phyloP scores from a whole-genome alignment of 192 early-diverging fungal species.

The Entrophospora sp. region DNA sequence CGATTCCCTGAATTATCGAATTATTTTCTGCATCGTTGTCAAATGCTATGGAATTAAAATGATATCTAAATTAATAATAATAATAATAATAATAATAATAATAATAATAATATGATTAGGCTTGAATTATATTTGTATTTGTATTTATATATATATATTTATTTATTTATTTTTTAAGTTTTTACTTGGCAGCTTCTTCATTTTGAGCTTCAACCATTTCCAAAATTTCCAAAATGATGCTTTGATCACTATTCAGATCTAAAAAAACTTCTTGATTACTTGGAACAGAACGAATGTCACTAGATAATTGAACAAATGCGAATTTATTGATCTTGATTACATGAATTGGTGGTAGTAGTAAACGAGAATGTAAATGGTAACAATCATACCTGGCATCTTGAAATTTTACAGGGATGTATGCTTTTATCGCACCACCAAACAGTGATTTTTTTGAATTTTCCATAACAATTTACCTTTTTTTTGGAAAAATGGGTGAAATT shows the following conservation, averaged over 20 bases:
- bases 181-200: conserved; percentile 47
- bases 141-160: too few species aligned
- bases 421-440: conserved; percentile 64
- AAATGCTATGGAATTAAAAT: conserved; percentile 70
- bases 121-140: too few species aligned
- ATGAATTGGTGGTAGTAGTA: not conserved
- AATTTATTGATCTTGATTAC: not conserved
- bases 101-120: too few species aligned
- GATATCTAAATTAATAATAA: conserved; percentile 40
- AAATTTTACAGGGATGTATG: conserved; percentile 48
- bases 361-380: not conserved
- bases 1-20: conserved; percentile 35
- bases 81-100: not conserved
- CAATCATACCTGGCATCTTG: conserved; percentile 43
- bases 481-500: not conserved
- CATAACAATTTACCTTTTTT: too few species aligned
- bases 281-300: conserved; percentile 72
- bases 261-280: conserved; percentile 92
- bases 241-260: conserved; percentile 57
- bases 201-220: conserved; percentile 48
- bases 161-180: not conserved
- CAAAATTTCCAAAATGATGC: conserved; percentile 82
- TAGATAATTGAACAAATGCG: conserved; percentile 24
- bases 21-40: conserved; percentile 63
- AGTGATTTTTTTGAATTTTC: conserved; percentile 27